Evolutionary conservation across 768 basidiomycete genomes (phyloP).

Genomic region (Symmetrospora coprosmae): DNA sequence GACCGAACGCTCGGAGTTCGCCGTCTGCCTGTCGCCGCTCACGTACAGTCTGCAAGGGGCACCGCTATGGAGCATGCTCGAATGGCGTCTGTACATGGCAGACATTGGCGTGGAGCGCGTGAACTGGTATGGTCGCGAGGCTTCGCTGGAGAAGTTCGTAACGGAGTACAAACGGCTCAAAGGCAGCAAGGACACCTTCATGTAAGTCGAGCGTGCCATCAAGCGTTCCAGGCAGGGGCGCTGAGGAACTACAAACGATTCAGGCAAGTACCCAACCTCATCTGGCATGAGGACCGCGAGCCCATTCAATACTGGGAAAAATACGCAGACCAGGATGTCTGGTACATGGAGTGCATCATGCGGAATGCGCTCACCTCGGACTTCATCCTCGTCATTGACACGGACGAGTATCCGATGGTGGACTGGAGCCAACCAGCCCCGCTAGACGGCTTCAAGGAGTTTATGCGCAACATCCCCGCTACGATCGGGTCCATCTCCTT

Average conservation of each 20-base stretch:
- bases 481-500: neutral
- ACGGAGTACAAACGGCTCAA: neutral
- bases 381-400: neutral
- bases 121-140: constrained; percentile 12
- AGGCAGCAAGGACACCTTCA: constrained; percentile 4
- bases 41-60: neutral
- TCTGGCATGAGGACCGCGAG: neutral
- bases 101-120: constrained; percentile 6
- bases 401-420: constrained; percentile 6
- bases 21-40: constrained; percentile 3
- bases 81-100: constrained; percentile 10
- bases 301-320: constrained; percentile 1
- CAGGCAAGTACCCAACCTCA: constrained; percentile 6
- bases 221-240: no score
- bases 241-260: no score
- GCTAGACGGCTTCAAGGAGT: neutral
- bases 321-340: constrained; percentile 4
- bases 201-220: neutral
- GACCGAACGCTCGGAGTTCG: neutral
- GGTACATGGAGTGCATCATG: constrained; percentile 14
- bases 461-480: neutral
- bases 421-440: neutral
- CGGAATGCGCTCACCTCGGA: constrained; percentile 7
- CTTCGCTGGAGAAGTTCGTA: neutral
- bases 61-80: neutral